Percentiles rank a stretch among this genome's conserved stretches.
These are phyloP conservation scores for Pseudomassariella vexata DNA, from an alignment of 2,329 filamentous ascomycete genomes.

Conservation along the genomic window DNA sequence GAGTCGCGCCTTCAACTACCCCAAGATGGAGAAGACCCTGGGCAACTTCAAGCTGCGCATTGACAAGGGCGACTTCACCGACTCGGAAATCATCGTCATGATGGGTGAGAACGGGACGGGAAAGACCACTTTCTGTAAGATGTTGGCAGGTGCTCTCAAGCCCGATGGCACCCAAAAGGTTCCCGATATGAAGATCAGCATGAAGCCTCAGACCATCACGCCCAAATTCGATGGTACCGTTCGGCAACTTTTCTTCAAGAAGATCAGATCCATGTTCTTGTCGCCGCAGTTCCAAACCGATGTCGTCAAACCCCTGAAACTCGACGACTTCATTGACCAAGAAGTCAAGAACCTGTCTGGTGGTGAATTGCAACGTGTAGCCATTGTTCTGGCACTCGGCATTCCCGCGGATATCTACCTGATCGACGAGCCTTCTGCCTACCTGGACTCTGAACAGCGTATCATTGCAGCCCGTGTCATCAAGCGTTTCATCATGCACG, in stretches of 20 bases:
- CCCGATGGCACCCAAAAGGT: constrained; percentile 75
- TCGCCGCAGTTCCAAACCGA: constrained; percentile 99
- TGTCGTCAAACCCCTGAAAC: constrained; percentile 98
- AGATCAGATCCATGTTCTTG: constrained; percentile 95
- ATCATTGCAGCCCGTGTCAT: constrained; percentile 96
- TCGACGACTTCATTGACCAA: constrained; percentile 98
- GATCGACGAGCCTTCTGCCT: constrained; percentile 95
- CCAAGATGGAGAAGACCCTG: constrained; percentile 86
- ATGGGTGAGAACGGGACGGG: constrained; percentile 99
- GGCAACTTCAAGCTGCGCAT: constrained; percentile 82
- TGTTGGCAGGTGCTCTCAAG: constrained; percentile 89
- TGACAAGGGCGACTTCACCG: constrained; percentile 82
- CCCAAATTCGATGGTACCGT: constrained; percentile 97
- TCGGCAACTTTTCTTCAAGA: constrained; percentile 98
- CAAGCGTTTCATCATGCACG: constrained; percentile 99
- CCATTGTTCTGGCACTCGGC: constrained; percentile 93
- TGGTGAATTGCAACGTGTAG: constrained; percentile 98
- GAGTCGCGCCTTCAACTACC: constrained; percentile 80
- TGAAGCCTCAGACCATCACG: constrained; percentile 99
- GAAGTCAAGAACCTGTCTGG: constrained; percentile 98
- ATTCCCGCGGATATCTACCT: constrained; percentile 96
- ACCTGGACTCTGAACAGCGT: constrained; percentile 98
- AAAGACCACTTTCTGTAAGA: constrained; percentile 97
- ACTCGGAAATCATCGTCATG: constrained; percentile 98
- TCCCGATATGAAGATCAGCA: constrained; percentile 93